A percentile compares a stretch with the other conserved stretches of the same genome.
Conservation (phyloP, 306 rosid genomes). For the Cicer cuneatum region DNA sequence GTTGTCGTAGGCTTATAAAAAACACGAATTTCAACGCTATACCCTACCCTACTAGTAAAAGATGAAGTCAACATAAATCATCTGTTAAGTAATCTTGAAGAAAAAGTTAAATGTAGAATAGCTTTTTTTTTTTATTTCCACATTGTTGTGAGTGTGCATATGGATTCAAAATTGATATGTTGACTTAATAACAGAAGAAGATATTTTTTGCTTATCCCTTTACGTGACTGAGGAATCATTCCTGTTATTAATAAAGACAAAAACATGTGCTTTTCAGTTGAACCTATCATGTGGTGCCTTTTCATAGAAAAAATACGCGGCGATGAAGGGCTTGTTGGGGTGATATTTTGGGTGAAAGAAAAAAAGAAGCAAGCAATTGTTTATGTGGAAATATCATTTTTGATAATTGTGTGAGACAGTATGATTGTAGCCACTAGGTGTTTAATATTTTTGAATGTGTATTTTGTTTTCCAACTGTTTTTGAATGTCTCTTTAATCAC, state of each 20-base stretch:
- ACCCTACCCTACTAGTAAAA: neutral
- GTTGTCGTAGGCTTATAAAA: no score
- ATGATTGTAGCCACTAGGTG: no score
- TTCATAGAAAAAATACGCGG: neutral
- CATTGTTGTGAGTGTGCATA: neutral
- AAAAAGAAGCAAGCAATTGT: slow-evolving; percentile 24
- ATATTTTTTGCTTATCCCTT: neutral
- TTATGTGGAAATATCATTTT: neutral
- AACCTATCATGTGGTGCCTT: neutral
- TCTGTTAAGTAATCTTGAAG: neutral
- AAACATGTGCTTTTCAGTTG: neutral
- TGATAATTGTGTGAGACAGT: no score
- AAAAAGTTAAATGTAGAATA: neutral
- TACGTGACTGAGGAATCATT: slow-evolving; percentile 10
- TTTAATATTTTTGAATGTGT: no score
- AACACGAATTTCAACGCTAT: neutral
- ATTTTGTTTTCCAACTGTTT: no score
- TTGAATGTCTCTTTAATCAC: no score
- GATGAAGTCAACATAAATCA: neutral
- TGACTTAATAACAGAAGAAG: neutral
- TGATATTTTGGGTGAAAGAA: neutral
- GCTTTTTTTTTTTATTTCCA: neutral
- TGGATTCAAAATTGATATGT: neutral
- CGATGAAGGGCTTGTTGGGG: slow-evolving; percentile 12
- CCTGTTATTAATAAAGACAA: neutral